A percentile compares a stretch with the other conserved stretches of the same genome.
phyloP scores from a whole-genome alignment of 345 rosid species.

The Draba incana region DNA sequence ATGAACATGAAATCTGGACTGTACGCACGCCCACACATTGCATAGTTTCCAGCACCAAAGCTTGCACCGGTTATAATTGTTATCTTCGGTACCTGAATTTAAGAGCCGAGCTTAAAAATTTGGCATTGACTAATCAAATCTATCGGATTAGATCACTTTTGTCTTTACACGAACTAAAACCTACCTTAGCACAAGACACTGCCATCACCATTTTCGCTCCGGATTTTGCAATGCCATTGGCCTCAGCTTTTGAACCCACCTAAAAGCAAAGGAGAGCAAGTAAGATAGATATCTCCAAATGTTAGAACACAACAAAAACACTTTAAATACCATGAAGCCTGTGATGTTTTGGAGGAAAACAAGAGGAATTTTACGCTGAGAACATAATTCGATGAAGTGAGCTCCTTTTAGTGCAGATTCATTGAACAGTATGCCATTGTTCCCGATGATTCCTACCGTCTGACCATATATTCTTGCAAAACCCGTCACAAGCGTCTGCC shows the following conservation, averaged over 20 bases:
- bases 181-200: constrained; percentile 93
- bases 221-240: constrained; percentile 94
- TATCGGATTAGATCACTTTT: not conserved
- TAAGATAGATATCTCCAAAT: not conserved
- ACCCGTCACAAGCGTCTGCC: constrained; percentile 93
- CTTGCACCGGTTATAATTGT: constrained; percentile 91
- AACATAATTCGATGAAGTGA: constrained; percentile 87
- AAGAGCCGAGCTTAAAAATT: constrained; percentile 5
- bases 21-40: constrained; percentile 98
- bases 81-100: constrained; percentile 78
- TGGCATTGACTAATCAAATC: not conserved
- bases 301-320: constrained; percentile 11
- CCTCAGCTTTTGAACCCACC: constrained; percentile 99
- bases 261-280: constrained; percentile 31
- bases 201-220: constrained; percentile 99
- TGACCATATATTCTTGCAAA: constrained; percentile 82
- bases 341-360: constrained; percentile 94
- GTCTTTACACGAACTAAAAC: not conserved
- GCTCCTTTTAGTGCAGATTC: constrained; percentile 98
- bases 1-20: constrained; percentile 88
- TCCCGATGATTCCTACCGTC: constrained; percentile 88
- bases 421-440: constrained; percentile 87
- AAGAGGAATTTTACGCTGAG: constrained; percentile 87
- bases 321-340: constrained; percentile 79
- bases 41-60: constrained; percentile 97